Evolutionary conservation across 2,329 filamentous ascomycete genomes (phyloP).

Genomic region (Talaromyces albobiverticillius): DNA sequence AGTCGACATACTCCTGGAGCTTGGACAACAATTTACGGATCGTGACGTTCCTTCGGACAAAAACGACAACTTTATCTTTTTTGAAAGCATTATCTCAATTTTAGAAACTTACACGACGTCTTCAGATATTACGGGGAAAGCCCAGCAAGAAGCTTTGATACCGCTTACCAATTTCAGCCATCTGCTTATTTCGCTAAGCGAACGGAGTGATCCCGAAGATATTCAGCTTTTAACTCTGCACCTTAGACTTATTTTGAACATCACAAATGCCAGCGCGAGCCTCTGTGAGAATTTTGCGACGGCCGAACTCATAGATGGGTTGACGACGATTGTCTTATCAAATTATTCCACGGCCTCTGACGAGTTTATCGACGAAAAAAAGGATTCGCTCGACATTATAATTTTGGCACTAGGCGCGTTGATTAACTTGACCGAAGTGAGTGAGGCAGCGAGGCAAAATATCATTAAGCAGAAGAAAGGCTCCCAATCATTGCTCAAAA

Average conservation of each 20-base stretch:
- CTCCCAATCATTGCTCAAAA: conserved; percentile 51
- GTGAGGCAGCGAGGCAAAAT: conserved; percentile 57
- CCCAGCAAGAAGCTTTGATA: conserved; percentile 26
- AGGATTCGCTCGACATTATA: conserved; percentile 65
- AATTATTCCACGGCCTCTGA: conserved; percentile 29
- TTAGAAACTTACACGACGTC: conserved; percentile 37
- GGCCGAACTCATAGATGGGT: conserved; percentile 32
- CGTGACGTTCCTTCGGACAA: conserved; percentile 11
- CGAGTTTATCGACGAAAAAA: conserved; percentile 39
- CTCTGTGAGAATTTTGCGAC: conserved; percentile 67
- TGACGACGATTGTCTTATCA: conserved; percentile 36
- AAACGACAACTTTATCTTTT: conserved; percentile 22
- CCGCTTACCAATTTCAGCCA: conserved; percentile 35
- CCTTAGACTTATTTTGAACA: conserved; percentile 74
- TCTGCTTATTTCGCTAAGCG: conserved; percentile 31
- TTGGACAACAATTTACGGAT: conserved; percentile 17
- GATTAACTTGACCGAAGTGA: conserved; percentile 85
- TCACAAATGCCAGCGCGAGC: conserved; percentile 74
- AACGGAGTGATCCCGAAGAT: conserved; percentile 17
- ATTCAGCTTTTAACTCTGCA: conserved; percentile 38
- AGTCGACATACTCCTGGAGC: conserved; percentile 27
- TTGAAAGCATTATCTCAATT: conserved; percentile 32
- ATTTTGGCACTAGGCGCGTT: conserved; percentile 76
- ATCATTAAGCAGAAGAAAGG: conserved; percentile 40
- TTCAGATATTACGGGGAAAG: conserved; percentile 23